Evolutionary conservation across 441 rosid genomes (phyloP), one percentile per base, ranked within the genome.

Genomic region (Populus trichocarpa): DNA sequence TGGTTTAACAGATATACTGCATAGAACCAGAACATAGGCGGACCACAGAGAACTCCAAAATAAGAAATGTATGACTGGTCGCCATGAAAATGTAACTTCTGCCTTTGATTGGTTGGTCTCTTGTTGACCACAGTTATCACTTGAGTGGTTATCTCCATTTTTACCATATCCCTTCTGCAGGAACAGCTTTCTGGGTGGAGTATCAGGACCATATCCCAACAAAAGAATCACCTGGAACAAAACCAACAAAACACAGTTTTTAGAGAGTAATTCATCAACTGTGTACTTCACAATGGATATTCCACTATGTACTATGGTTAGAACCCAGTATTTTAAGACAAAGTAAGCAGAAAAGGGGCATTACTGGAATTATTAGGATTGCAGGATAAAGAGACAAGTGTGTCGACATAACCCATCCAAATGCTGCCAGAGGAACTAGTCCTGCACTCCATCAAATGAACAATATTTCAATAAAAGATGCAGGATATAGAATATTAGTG

Each of bases 351-450:
- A 22, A 53, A 42, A 33, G 50, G 33, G 64, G 40, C 88, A 81
- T 87, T 81, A 94, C 98, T 22, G 97, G 99, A 81, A 94, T 87
- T 2, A 89, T 82, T 75, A 94, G 86, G 72, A 91, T 81, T 70
- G 84, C 92, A 68, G 98, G 98, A 83, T 92, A 92, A 78, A 97
- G 96, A 79, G 98, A 97, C 80, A 93, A 76, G 85, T 97, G 98
- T 23, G 92, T 87, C 72, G 98, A 95, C 83, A 94, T 85, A 81
- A 93, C 97, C 91, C 95, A 90, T 78, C 95, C 98, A 87, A 96
- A 94, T 68, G 98, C 97, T 83, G 99, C 97, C 88, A 93, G 78
- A 50, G 97, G 92, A 82, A 89, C 87, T 72, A 84, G 65, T 82
- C 97, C 99, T 96, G 90, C 80, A 50, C 40, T 78, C 70, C 83